Evolutionary conservation across 108 stramenopile species (phyloP), one percentile per base, ranked within the genome.

Genomic region (Skeletonema grethae): DNA sequence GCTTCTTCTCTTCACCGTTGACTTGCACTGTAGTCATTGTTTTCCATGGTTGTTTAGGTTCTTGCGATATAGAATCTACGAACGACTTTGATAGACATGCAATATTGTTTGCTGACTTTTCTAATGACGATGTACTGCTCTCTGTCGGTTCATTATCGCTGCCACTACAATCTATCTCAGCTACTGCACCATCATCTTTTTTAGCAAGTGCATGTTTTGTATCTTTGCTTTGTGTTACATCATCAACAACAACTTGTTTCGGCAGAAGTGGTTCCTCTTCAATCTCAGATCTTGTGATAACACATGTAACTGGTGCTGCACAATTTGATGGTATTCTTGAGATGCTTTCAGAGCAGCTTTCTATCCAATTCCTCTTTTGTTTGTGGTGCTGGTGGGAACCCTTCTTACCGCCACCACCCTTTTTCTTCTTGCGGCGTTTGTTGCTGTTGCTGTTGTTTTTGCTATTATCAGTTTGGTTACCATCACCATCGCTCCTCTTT

Each of bases 361-460:
- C 70, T 46, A 77, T 77, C 77, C 77, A 77, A 77, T 64, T 63
- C 31, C 62, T 76, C 16, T 60, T 65, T 32, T 61, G 57, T 32
- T 58, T 31, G 7, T 35, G 9, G 50, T 55, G 46, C 4, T 69
- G 38, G 10, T 66, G 41, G 20, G 31, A 18, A 34, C 32, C 32
- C 4, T 69, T 71, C 12, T 69, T 55, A 10, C 36, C 36, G 41
- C 15, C 15, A 43, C 41, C 15, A 43, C 41, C 41, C 13, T 63
- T 80, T n/a, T 53, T 46, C 31, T 70, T 69, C 18, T 63, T 69
- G 5, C 18, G 16, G n/a, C 35, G 16, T n/a, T 60, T 61, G 60
- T 41, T 71, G 16, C 11, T 67, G 15, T 55, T 56, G 7, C 4
- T 55, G 0, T 16, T 7, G 13, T 41, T 24, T 53, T 53, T 65